Conservation (phyloP, 2,329 filamentous ascomycete genomes). For the Didymosphaeria variabile region DNA sequence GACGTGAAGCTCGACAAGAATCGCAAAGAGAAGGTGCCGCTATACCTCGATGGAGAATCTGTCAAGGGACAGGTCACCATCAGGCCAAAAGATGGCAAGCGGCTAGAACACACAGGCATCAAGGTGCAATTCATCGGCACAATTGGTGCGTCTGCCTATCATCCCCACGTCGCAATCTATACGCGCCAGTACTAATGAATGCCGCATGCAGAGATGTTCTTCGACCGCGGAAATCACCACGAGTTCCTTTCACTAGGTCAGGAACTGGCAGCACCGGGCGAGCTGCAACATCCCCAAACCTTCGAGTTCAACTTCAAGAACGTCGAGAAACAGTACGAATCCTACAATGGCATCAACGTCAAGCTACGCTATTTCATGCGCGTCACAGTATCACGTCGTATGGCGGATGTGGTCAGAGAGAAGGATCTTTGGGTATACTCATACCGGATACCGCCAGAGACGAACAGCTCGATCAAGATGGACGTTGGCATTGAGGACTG, state of each 20-base stretch:
- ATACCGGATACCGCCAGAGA: conserved; percentile 97
- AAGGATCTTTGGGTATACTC: conserved; percentile 99
- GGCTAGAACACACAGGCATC: conserved; percentile 97
- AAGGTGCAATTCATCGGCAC: conserved; percentile 99
- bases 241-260: conserved; percentile 98
- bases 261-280: conserved; percentile 94
- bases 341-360: conserved; percentile 99
- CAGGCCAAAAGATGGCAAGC: conserved; percentile 96
- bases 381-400: conserved; percentile 93
- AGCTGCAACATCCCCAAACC: conserved; percentile 97
- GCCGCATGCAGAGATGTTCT: conserved; percentile 87
- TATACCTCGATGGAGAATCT: conserved; percentile 98
- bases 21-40: conserved; percentile 91
- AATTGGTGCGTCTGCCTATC: conserved; percentile 71
- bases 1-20: conserved; percentile 99
- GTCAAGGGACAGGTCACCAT: conserved; percentile 97
- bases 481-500: conserved; percentile 99
- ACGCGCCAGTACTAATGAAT: conserved; percentile 23
- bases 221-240: conserved; percentile 98
- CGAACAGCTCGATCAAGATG: conserved; percentile 99
- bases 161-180: background rate
- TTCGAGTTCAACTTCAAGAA: conserved; percentile 99
- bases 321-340: conserved; percentile 99
- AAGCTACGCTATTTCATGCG: conserved; percentile 98
- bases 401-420: conserved; percentile 97